Conservation (phyloP, 176 grass and related monocot species). For the Rhynchospora tenuis region DNA sequence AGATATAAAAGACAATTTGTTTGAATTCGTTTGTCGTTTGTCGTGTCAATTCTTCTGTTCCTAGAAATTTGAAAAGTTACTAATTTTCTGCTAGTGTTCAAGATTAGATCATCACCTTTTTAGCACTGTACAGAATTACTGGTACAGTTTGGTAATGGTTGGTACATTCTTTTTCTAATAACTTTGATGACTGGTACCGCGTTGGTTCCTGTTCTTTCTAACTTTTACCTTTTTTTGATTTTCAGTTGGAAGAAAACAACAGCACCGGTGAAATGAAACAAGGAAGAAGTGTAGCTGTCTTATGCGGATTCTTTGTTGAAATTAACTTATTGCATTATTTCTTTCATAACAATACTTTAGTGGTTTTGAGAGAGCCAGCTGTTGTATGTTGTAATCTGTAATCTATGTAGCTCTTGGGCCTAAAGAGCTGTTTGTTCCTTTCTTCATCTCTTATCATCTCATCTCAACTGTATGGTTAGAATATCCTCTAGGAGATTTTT, state of each 20-base stretch:
- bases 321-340: constrained; percentile 18
- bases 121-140: not conserved
- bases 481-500: not conserved
- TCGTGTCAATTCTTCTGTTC: not conserved
- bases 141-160: too few species aligned
- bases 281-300: constrained; percentile 1
- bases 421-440: not conserved
- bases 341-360: not conserved
- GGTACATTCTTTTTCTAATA: too few species aligned
- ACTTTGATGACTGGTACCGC: not conserved
- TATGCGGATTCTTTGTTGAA: not conserved
- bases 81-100: not conserved
- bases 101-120: not conserved
- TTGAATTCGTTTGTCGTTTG: not conserved
- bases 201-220: not conserved
- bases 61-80: not conserved
- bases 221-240: not conserved
- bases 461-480: not conserved
- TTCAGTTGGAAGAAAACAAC: not conserved
- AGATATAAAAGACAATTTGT: not conserved
- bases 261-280: not conserved
- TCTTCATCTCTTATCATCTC: not conserved
- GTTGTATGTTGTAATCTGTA: too few species aligned
- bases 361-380: not conserved
- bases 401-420: not conserved